Percentiles rank a stretch among this genome's conserved stretches.
These are phyloP conservation scores for Plasmodium gaboni DNA, from an alignment of 169 alveolate species.

Conservation along the genomic window DNA sequence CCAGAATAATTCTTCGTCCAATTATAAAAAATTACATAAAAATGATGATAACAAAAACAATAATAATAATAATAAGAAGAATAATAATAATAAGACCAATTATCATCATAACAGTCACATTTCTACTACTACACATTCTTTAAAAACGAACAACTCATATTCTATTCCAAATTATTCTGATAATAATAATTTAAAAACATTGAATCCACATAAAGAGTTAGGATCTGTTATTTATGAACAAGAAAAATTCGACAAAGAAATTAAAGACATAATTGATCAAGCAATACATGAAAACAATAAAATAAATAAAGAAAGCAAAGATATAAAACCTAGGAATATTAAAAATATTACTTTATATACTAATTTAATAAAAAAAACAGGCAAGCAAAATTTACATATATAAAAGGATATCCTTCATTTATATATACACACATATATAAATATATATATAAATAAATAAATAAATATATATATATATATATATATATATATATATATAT, in stretches of 20 bases:
- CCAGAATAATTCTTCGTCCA: too few relatives aligned
- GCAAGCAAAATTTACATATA: background rate
- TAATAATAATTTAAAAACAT: too few relatives aligned
- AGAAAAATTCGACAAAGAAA: constrained; percentile 29
- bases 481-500: too few relatives aligned
- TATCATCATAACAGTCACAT: too few relatives aligned
- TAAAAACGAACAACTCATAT: too few relatives aligned
- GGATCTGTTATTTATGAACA: background rate
- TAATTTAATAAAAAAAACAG: background rate
- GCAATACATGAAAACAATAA: constrained; percentile 42
- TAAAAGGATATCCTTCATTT: background rate
- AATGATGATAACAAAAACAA: background rate
- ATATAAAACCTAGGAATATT: background rate
- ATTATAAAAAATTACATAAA: background rate
- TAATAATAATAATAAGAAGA: background rate
- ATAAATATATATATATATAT: too few relatives aligned
- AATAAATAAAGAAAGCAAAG: constrained; percentile 2
- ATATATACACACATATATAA: too few relatives aligned
- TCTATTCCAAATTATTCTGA: too few relatives aligned
- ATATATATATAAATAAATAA: too few relatives aligned
- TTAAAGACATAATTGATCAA: constrained; percentile 37
- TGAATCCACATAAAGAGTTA: too few relatives aligned
- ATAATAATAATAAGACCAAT: background rate
- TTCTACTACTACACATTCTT: too few relatives aligned
- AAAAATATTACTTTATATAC: constrained; percentile 15